These are phyloP conservation scores for Auricularia sp. DNA, from an alignment of 768 basidiomycete genomes.

Conservation along the genomic window DNA sequence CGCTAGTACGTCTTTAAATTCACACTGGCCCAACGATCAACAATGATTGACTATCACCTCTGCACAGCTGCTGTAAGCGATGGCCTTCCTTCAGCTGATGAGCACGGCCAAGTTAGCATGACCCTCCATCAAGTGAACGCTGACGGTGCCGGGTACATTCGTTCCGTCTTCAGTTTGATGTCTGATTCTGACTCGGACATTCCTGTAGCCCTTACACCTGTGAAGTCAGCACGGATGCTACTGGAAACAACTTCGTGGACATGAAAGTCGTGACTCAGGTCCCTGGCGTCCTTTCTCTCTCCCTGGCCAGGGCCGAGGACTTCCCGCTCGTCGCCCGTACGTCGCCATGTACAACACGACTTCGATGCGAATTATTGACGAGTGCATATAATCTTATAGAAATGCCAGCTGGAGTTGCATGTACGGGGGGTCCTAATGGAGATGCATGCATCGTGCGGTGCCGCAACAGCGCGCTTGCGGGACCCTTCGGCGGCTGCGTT, in stretches of 20 bases:
- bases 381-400: neutral
- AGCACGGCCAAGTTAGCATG: conserved; percentile 16
- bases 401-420: conserved; percentile 8
- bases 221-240: conserved; percentile 20
- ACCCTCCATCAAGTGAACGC: conserved; percentile 23
- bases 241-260: conserved; percentile 15
- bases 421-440: conserved; percentile 12
- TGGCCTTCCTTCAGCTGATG: conserved; percentile 16
- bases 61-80: conserved; percentile 11
- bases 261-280: conserved; percentile 16
- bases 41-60: neutral
- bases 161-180: no score
- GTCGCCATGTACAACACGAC: neutral
- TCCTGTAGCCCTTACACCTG: conserved; percentile 14
- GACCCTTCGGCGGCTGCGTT: conserved; percentile 24
- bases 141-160: conserved; percentile 19
- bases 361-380: no score
- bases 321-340: conserved; percentile 12
- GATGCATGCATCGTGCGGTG: conserved; percentile 14
- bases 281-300: conserved; percentile 12
- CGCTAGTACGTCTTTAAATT: neutral
- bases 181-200: neutral
- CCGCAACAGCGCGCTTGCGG: conserved; percentile 16
- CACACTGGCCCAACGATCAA: neutral
- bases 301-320: conserved; percentile 8